These are phyloP conservation scores for Mycena haematopus DNA, from an alignment of 768 basidiomycete species.

Conservation along the genomic window DNA sequence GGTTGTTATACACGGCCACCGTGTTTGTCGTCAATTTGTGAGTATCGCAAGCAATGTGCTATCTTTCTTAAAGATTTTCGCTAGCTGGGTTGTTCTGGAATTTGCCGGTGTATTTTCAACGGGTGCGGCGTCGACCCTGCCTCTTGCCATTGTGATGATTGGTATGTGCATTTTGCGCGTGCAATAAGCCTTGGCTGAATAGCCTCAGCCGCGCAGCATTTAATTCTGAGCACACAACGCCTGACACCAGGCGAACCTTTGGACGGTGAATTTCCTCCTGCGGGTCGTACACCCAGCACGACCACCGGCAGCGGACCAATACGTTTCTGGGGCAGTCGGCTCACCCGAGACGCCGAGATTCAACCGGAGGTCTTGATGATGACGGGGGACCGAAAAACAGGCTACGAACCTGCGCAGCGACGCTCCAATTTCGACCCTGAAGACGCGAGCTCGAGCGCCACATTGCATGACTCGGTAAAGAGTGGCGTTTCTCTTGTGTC, in stretches of 20 bases:
- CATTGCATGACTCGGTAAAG: not conserved
- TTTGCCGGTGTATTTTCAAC: slow-evolving; percentile 9
- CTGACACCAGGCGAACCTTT: not conserved
- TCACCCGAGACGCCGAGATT: slow-evolving; percentile 2
- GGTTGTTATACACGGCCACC: slow-evolving; percentile 1
- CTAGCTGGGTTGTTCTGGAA: slow-evolving; percentile 22
- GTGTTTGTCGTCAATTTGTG: slow-evolving; percentile 23
- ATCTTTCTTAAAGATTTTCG: not conserved
- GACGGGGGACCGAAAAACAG: not conserved
- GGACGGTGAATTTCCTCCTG: not conserved
- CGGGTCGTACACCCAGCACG: not conserved
- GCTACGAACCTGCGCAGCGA: not conserved
- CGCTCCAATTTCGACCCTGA: not conserved
- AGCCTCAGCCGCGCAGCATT: slow-evolving; percentile 19
- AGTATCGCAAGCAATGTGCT: not conserved
- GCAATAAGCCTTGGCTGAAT: not conserved
- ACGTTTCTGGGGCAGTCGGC: slow-evolving; percentile 3
- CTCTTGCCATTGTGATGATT: slow-evolving; percentile 19
- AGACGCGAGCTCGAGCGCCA: not conserved
- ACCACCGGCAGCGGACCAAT: slow-evolving; percentile 4
- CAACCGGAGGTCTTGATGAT: slow-evolving; percentile 10
- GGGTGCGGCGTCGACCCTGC: slow-evolving; percentile 15
- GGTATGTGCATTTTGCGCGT: slow-evolving; percentile 3
- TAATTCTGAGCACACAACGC: slow-evolving; percentile 27
- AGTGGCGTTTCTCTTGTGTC: not conserved